phyloP scores from a whole-genome alignment of 768 basidiomycete species.

The Dioszegia aurantiaca region DNA sequence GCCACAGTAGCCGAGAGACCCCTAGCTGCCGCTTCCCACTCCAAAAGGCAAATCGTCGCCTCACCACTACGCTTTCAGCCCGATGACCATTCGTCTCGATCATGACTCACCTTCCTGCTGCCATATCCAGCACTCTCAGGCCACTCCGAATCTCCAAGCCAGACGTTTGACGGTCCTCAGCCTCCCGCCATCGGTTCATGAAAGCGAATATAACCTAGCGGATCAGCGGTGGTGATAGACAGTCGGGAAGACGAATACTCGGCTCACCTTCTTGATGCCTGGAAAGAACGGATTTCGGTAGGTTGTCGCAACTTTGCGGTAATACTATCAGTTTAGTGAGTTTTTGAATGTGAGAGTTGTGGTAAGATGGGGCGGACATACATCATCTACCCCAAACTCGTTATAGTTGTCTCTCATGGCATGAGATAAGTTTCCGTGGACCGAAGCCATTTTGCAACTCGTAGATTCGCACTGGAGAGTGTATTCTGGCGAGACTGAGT shows the following conservation, averaged over 20 bases:
- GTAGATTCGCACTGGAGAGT: too few species aligned
- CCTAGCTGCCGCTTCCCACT: conserved; percentile 60
- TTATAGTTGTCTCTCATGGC: conserved; percentile 61
- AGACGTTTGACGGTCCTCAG: conserved; percentile 53
- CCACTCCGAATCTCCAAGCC: conserved; percentile 41
- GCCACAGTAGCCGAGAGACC: neutral
- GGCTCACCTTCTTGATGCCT: conserved; percentile 59
- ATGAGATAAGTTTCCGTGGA: conserved; percentile 50
- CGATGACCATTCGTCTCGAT: neutral
- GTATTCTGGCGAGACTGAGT: too few species aligned
- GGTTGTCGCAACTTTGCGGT: conserved; percentile 63
- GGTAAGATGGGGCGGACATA: conserved; percentile 43
- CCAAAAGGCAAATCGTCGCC: conserved; percentile 61
- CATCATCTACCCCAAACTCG: conserved; percentile 63
- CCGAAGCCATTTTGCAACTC: conserved; percentile 18
- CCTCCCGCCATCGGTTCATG: conserved; percentile 52
- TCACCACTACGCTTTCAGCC: conserved; percentile 58
- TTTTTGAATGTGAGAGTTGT: neutral
- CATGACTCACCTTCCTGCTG: conserved; percentile 54
- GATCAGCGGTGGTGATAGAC: neutral
- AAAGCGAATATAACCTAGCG: conserved; percentile 37
- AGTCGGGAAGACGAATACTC: too few species aligned
- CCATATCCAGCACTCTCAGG: conserved; percentile 62
- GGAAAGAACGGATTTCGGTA: conserved; percentile 74
- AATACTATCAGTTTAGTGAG: conserved; percentile 56